Conservation (phyloP, 2,329 filamentous ascomycete species). For the Colletotrichum viniferum region DNA sequence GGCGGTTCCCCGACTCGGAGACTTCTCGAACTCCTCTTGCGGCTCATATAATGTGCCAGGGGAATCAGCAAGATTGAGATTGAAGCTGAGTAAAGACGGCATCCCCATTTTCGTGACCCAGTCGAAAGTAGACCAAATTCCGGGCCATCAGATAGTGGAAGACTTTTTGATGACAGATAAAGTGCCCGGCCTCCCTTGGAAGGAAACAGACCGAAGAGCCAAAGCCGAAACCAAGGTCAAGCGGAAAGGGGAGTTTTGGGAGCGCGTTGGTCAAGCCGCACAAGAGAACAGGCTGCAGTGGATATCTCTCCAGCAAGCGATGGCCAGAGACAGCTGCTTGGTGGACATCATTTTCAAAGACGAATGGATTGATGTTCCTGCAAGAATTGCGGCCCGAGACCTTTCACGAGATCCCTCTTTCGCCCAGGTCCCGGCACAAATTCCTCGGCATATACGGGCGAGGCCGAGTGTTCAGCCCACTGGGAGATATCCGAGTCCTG, state of each 20-base stretch:
- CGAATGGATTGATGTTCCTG: not conserved
- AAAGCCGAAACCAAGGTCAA: not conserved
- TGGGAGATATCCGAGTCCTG: not conserved
- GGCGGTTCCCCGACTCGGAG: not conserved
- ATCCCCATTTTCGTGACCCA: constrained; percentile 4
- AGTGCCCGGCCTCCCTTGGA: not conserved
- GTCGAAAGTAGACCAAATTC: not conserved
- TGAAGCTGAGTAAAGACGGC: constrained; percentile 9
- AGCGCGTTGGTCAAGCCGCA: not conserved
- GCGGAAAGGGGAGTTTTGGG: constrained; percentile 12
- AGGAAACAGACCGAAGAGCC: not conserved
- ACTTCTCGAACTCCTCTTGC: not conserved
- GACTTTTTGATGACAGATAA: constrained; percentile 10
- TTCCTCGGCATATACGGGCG: not conserved
- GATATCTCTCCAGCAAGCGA: constrained; percentile 7
- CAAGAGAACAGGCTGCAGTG: constrained; percentile 2
- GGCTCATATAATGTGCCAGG: not conserved
- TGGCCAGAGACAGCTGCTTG: constrained; percentile 12
- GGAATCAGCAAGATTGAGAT: not conserved
- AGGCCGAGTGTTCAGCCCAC: not conserved
- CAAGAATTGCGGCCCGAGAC: not conserved
- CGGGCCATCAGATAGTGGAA: not conserved
- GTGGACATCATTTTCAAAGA: constrained; percentile 14
- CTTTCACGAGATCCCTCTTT: not conserved
- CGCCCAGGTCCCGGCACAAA: not conserved